Conservation (phyloP, 2,329 filamentous ascomycete genomes). For the Cadophora gregata region DNA sequence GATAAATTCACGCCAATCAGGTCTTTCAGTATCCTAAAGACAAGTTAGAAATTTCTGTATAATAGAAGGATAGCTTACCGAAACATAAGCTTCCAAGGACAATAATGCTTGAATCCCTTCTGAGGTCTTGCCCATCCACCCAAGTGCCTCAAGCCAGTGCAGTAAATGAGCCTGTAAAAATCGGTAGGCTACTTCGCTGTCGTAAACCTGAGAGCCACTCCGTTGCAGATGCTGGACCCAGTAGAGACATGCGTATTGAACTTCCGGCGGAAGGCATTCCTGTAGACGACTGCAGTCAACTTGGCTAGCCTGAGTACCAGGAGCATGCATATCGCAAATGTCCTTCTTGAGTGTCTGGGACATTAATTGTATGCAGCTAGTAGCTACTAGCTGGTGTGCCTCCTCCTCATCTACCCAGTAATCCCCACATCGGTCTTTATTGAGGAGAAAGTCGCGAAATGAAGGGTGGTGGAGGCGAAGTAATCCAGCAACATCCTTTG, state of each 20-base stretch:
- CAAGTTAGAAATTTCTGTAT: no score
- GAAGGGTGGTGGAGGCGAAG: slow-evolving; percentile 40
- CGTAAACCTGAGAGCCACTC: slow-evolving; percentile 10
- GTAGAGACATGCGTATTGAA: slow-evolving; percentile 16
- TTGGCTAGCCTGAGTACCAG: slow-evolving; percentile 28
- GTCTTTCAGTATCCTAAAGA: no score
- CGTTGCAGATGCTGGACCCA: slow-evolving; percentile 22
- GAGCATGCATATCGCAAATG: slow-evolving; percentile 30
- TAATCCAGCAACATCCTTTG: slow-evolving; percentile 18
- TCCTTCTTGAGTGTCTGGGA: slow-evolving; percentile 38
- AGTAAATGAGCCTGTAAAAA: not conserved
- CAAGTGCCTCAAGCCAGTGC: not conserved
- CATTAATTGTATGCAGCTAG: slow-evolving; percentile 43
- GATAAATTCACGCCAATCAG: no score
- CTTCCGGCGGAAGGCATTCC: slow-evolving; percentile 27
- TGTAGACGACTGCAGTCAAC: slow-evolving; percentile 27
- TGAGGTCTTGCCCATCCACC: not conserved
- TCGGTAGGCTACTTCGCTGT: not conserved
- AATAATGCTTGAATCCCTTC: not conserved
- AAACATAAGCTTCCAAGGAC: not conserved
- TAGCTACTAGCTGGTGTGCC: slow-evolving; percentile 41
- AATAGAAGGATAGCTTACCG: not conserved
- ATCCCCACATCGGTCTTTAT: slow-evolving; percentile 28
- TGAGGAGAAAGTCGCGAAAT: slow-evolving; percentile 45
- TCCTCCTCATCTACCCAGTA: slow-evolving; percentile 44